Evolutionary conservation across 768 basidiomycete genomes (phyloP).

Genomic region (Lentinula lateritia): DNA sequence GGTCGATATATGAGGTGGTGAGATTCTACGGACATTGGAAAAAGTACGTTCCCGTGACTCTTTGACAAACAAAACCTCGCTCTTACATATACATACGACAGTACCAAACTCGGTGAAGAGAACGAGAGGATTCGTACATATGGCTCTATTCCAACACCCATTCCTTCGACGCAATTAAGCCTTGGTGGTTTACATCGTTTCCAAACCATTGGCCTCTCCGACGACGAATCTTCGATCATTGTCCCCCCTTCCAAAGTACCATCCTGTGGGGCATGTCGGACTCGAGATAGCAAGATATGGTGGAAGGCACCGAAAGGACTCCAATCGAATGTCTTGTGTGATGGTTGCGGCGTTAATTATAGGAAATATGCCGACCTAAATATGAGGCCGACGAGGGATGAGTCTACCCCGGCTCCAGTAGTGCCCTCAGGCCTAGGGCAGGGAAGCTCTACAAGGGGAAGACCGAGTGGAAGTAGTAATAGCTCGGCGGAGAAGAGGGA

Average conservation of each 20-base stretch:
- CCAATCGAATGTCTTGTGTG: slow-evolving; percentile 73
- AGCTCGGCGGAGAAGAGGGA: slow-evolving; percentile 45
- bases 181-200: slow-evolving; percentile 32
- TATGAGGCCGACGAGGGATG: slow-evolving; percentile 67
- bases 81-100: slow-evolving; percentile 20
- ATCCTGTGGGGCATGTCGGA: slow-evolving; percentile 81
- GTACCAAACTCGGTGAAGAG: slow-evolving; percentile 65
- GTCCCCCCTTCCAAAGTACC: slow-evolving; percentile 47
- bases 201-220: slow-evolving; percentile 46
- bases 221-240: slow-evolving; percentile 78
- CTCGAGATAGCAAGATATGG: slow-evolving; percentile 75
- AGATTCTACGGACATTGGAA: slow-evolving; percentile 87
- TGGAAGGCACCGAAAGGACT: slow-evolving; percentile 92
- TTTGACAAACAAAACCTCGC: slow-evolving; percentile 1
- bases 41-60: slow-evolving; percentile 40
- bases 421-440: slow-evolving; percentile 22
- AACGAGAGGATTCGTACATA: slow-evolving; percentile 43
- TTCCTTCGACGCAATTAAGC: slow-evolving; percentile 18
- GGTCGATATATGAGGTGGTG: slow-evolving; percentile 72
- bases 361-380: slow-evolving; percentile 90
- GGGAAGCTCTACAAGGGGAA: slow-evolving; percentile 16
- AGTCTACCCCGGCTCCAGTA: slow-evolving; percentile 24
- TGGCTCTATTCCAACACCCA: slow-evolving; percentile 29
- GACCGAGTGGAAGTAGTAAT: slow-evolving; percentile 11
- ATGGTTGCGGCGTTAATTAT: slow-evolving; percentile 83